phyloP scores from a whole-genome alignment of 257 asterid species.

The Paraleonurus japonicus region DNA sequence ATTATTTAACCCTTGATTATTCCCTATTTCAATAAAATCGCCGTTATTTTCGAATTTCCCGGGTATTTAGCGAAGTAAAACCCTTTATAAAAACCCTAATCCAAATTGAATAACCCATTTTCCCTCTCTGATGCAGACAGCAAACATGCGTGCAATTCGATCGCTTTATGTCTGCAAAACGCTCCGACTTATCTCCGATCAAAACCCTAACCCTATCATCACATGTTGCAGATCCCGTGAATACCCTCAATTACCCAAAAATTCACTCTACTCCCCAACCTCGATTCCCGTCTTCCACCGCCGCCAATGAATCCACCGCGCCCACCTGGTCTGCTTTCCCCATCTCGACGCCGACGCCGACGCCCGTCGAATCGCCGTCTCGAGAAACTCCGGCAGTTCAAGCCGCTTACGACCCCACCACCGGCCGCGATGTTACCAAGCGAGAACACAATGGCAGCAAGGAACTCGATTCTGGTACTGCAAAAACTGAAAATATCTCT shows the following conservation, averaged over 20 bases:
- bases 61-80: constrained; percentile 17
- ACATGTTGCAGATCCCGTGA: constrained; percentile 32
- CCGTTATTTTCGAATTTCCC: constrained; percentile 37
- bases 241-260: constrained; percentile 34
- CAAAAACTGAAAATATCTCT: constrained; percentile 22
- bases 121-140: constrained; percentile 34
- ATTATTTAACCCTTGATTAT: no score
- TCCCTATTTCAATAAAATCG: no score
- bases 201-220: constrained; percentile 21
- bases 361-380: constrained; percentile 27
- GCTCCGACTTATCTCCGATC: constrained; percentile 32
- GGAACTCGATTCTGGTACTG: constrained; percentile 22
- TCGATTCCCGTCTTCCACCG: constrained; percentile 33
- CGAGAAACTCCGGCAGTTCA: constrained; percentile 33
- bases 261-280: constrained; percentile 34
- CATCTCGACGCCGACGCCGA: constrained; percentile 22
- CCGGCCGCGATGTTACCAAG: constrained; percentile 48
- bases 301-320: constrained; percentile 36
- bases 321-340: constrained; percentile 37
- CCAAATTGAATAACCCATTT: constrained; percentile 14
- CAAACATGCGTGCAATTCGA: constrained; percentile 55
- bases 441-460: constrained; percentile 23
- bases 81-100: constrained; percentile 29
- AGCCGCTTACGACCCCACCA: constrained; percentile 50
- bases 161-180: constrained; percentile 42